These are phyloP conservation scores for Craterostigma plantagineum DNA, from an alignment of 257 asterid genomes.

Conservation along the genomic window DNA sequence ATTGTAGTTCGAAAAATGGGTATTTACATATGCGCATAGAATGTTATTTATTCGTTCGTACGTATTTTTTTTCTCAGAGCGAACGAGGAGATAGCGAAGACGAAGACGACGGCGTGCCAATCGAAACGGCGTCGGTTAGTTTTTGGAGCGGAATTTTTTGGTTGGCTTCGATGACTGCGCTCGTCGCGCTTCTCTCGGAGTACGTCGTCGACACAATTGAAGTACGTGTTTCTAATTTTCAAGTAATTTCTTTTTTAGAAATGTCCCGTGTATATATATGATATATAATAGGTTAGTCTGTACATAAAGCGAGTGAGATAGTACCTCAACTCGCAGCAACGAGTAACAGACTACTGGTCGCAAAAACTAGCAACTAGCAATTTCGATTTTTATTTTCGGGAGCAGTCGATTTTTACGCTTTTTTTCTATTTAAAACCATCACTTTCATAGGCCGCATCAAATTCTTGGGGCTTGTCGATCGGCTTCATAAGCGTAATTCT, in stretches of 20 bases:
- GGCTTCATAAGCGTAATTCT: constrained; percentile 73
- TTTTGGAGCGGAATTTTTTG: constrained; percentile 61
- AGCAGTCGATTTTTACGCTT: no score
- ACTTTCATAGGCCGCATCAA: constrained; percentile 74
- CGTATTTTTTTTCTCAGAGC: not conserved
- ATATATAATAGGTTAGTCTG: no score
- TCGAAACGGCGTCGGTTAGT: constrained; percentile 43
- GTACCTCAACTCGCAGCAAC: no score
- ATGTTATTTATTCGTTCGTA: not conserved
- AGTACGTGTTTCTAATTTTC: constrained; percentile 21
- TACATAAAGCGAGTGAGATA: no score
- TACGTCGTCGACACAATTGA: constrained; percentile 79
- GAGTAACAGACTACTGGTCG: no score
- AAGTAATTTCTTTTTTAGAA: no score
- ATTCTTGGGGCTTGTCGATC: constrained; percentile 71
- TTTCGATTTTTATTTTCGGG: no score
- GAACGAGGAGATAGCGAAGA: constrained; percentile 9
- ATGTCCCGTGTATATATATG: no score
- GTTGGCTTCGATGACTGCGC: constrained; percentile 49
- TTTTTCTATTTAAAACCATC: no score
- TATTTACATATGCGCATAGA: not conserved
- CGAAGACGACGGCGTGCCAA: constrained; percentile 12
- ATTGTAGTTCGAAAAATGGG: no score
- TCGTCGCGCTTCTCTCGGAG: constrained; percentile 72
- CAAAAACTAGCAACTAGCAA: no score